Evolutionary conservation across 495 filamentous ascomycete genomes (phyloP).

Genomic region (Schizothecium vesticola): DNA sequence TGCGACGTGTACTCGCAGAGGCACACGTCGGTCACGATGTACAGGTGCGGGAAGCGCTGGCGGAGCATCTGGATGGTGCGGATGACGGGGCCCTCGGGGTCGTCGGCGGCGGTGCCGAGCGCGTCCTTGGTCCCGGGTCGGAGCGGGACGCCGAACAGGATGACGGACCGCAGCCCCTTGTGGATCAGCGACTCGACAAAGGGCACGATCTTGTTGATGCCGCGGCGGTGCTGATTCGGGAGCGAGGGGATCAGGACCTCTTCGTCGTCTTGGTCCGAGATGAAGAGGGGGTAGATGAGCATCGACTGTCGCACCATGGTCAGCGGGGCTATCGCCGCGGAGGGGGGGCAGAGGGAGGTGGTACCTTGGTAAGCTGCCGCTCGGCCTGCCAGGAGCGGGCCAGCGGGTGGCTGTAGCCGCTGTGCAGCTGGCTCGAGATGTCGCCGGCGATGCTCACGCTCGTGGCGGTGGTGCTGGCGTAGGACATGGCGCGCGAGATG

Average conservation of each 20-base stretch:
- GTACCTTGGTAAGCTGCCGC: slow-evolving; percentile 90
- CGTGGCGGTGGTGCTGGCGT: slow-evolving; percentile 84
- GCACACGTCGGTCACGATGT: slow-evolving; percentile 88
- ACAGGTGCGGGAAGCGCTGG: slow-evolving; percentile 77
- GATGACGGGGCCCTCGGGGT: slow-evolving; percentile 88
- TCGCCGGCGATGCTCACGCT: slow-evolving; percentile 90
- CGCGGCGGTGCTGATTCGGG: slow-evolving; percentile 79
- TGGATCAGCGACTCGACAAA: slow-evolving; percentile 80
- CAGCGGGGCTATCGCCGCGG: slow-evolving; percentile 1
- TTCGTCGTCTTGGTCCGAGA: slow-evolving; percentile 90
- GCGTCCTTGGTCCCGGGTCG: slow-evolving; percentile 77
- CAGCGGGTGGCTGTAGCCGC: slow-evolving; percentile 89
- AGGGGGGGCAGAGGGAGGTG: slow-evolving; percentile 7
- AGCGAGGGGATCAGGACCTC: slow-evolving; percentile 85
- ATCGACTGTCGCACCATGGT: slow-evolving; percentile 60
- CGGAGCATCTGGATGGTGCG: slow-evolving; percentile 75
- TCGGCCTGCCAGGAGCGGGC: slow-evolving; percentile 93
- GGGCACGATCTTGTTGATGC: slow-evolving; percentile 77
- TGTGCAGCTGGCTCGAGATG: slow-evolving; percentile 90
- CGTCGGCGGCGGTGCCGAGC: slow-evolving; percentile 87
- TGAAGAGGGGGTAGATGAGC: slow-evolving; percentile 96
- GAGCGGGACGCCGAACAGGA: slow-evolving; percentile 91
- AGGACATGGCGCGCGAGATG: slow-evolving; percentile 69
- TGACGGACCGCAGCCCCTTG: slow-evolving; percentile 86
- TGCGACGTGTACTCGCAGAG: slow-evolving; percentile 99